Percentiles rank a stretch among this genome's conserved stretches.
Evolutionary conservation across 305 asterid species (phyloP).

Genomic region (Rubia tinctorum): DNA sequence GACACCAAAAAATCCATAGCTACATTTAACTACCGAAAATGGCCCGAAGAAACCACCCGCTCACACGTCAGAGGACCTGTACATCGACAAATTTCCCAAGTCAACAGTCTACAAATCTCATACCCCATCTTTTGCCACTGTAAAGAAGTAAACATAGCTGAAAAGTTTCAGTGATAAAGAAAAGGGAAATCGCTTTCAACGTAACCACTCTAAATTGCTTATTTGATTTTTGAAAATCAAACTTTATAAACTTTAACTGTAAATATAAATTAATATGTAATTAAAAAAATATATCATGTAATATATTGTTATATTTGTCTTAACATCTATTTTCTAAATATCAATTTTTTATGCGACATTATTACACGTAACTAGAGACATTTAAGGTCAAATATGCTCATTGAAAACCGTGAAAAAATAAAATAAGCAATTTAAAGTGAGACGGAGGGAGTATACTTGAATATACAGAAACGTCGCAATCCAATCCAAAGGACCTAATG

Average conservation of each 20-base stretch:
- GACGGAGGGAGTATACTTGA: neutral
- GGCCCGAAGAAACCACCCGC: neutral
- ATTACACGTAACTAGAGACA: no score
- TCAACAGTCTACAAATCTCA: neutral
- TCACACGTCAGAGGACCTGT: neutral
- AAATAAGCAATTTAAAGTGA: no score
- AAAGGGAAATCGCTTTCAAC: neutral
- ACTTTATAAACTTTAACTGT: no score
- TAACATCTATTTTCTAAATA: no score
- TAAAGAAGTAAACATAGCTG: neutral
- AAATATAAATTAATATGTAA: no score
- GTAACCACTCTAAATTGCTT: no score
- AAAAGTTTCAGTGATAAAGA: neutral
- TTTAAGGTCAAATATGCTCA: no score
- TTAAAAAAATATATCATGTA: no score
- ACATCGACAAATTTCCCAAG: neutral
- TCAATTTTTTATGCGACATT: no score
- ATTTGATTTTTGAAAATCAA: no score
- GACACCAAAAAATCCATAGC: neutral
- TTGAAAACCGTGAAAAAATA: no score
- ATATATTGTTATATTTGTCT: no score
- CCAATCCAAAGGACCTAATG: neutral
- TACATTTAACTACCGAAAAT: neutral
- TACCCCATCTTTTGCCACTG: neutral
- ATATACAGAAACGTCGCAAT: neutral